Percentiles rank a stretch among this genome's conserved stretches.
Conservation (phyloP, 495 filamentous ascomycete genomes). For the Podospora pseudopauciseta region DNA sequence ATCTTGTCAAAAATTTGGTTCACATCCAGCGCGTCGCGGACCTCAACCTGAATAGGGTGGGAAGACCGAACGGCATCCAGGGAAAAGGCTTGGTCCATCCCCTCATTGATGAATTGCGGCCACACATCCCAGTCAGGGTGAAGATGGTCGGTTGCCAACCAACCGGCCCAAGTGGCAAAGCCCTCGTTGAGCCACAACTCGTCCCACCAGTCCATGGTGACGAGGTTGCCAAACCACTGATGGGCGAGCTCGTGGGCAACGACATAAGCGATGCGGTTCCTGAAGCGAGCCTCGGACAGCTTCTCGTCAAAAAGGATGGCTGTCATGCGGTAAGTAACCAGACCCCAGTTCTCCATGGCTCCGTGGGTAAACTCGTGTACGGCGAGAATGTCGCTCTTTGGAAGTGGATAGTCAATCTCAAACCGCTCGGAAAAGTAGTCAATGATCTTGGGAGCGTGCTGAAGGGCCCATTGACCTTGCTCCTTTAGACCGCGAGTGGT, state of each 20-base stretch:
- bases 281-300: constrained; percentile 80
- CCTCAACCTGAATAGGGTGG: constrained; percentile 92
- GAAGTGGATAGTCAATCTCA: constrained; percentile 89
- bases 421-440: constrained; percentile 96
- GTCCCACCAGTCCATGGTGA: constrained; percentile 88
- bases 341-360: constrained; percentile 83
- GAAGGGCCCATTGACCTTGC: constrained; percentile 79
- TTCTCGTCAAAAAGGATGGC: constrained; percentile 91
- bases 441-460: constrained; percentile 82
- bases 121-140: constrained; percentile 94
- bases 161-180: constrained; percentile 97
- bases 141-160: constrained; percentile 86
- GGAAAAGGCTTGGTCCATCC: constrained; percentile 82
- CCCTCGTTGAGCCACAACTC: constrained; percentile 97
- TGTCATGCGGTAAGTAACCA: constrained; percentile 92
- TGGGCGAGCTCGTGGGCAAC: constrained; percentile 94
- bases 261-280: constrained; percentile 89
- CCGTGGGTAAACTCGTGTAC: constrained; percentile 83
- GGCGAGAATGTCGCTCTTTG: constrained; percentile 90
- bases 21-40: constrained; percentile 83
- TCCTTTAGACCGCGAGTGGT: constrained; percentile 87
- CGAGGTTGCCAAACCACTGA: constrained; percentile 98
- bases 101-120: constrained; percentile 92
- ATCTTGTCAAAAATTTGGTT: constrained; percentile 97
- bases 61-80: constrained; percentile 85